phyloP scores from a whole-genome alignment of 192 early-diverging fungal genomes.

The Umbelopsis isabellina region DNA sequence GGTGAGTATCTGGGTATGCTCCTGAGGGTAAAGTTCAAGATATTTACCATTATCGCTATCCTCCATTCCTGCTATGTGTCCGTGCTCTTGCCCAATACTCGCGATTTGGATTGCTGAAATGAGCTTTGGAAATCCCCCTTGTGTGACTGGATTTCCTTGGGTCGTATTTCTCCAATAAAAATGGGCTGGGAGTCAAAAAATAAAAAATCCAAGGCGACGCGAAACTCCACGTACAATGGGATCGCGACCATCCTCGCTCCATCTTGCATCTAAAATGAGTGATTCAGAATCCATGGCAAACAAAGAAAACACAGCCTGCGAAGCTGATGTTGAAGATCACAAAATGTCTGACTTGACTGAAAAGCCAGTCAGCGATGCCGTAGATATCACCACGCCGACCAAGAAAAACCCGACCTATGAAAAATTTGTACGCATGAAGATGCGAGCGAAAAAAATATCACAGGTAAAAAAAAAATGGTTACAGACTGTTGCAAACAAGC shows the following conservation, averaged over 20 bases:
- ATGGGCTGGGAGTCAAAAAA: not conserved
- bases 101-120: not conserved
- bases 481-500: not conserved
- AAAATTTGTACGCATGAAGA: conserved; percentile 19
- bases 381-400: not conserved
- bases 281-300: conserved; percentile 14
- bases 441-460: conserved; percentile 1
- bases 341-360: not conserved
- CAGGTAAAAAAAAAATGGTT: not conserved
- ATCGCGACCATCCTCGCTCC: conserved; percentile 12
- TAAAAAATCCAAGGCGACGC: not conserved
- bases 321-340: not conserved
- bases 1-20: not conserved
- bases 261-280: conserved; percentile 5
- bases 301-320: not conserved
- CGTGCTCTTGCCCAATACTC: conserved; percentile 4
- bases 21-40: not conserved
- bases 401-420: conserved; percentile 14
- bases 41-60: conserved; percentile 15
- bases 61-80: conserved; percentile 20
- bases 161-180: not conserved
- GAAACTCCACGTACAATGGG: not conserved
- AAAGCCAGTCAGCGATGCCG: not conserved
- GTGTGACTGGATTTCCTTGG: not conserved
- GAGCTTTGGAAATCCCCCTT: not conserved